Base-by-base conservation (phyloP, 2,329 filamentous ascomycete genomes). In the Fusarium graminum region DNA sequence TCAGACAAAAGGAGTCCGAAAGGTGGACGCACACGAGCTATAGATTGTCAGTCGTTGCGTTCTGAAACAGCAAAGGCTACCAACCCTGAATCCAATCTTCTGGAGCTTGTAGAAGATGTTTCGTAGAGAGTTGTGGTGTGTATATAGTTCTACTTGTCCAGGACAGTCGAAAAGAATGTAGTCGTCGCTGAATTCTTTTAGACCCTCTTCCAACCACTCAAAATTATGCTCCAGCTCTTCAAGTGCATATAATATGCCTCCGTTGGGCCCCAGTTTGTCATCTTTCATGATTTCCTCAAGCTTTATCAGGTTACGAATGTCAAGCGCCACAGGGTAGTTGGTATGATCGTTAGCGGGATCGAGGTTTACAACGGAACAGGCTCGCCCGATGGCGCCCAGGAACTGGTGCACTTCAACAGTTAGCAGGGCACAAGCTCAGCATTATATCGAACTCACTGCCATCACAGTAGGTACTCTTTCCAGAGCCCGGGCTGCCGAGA, bases 381-480 rank as follows among this genome's bases (percentile, higher is more conserved):
- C 94, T 56, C 95, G 91, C 62, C 94, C 93, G 76, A 99, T 97
- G 66, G 95, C 94, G 68, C 90, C 90, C 85, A 98, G 91, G 81
- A 99, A 99, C 81, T 99, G 95, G 75, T 97, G 92, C 92, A 99
- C 88, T 90, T 56, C 13, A 38, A 28, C 6, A 32, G 40, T 51
- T 44, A 55, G 60, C 22, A 28, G 13, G 29, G 26, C 69, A 57
- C 3, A 4, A 14, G 19, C 3, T 4, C 12, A 6, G 14, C 5
- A 13, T 2, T 2, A 11, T 6, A 4, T 44, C n/a, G 1, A n/a
- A 74, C 88, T 78, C 78, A 90, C 88, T 97, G 76, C 95, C 95
- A 88, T 98, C 93, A 83, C 94, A 98, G 78, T 97, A 97, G 9
- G 95, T 99, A 68, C 93, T 97, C 82, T 99, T 99, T 63, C 95